phyloP scores from a whole-genome alignment of 202 grass and related monocot species.

The Alloteropsis angusta region DNA sequence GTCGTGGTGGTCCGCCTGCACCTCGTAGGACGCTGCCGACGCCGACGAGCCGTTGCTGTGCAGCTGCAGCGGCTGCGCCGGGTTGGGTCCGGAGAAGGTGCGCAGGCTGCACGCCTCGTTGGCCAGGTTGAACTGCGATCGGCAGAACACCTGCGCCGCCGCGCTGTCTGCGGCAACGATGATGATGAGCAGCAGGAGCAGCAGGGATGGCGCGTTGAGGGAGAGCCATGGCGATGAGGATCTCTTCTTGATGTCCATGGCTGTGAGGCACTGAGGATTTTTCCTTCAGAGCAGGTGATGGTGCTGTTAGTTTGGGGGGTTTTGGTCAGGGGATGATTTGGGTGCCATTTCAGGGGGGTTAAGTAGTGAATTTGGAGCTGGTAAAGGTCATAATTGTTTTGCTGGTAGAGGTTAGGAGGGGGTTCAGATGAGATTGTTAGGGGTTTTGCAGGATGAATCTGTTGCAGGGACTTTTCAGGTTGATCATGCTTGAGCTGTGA shows the following conservation, averaged over 20 bases:
- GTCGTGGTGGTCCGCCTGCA: constrained; percentile 6
- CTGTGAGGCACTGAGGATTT: no score
- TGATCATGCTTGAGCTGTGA: constrained; percentile 45
- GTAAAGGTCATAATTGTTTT: constrained; percentile 5
- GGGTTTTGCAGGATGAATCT: neutral
- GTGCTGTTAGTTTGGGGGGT: neutral
- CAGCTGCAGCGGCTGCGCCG: constrained; percentile 23
- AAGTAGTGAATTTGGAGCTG: constrained; percentile 23
- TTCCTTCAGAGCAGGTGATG: neutral
- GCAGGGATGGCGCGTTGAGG: neutral
- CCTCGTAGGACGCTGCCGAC: neutral
- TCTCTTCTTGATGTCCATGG: constrained; percentile 22
- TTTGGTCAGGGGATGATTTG: neutral
- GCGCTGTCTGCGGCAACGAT: neutral
- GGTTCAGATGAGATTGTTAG: neutral
- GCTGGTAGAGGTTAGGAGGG: constrained; percentile 41
- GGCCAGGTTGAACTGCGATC: constrained; percentile 55
- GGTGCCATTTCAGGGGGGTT: neutral
- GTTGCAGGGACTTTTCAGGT: constrained; percentile 20
- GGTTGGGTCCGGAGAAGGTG: constrained; percentile 16
- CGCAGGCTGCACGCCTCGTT: constrained; percentile 44
- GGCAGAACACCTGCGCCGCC: constrained; percentile 46
- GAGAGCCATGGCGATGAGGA: neutral
- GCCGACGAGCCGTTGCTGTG: constrained; percentile 22
- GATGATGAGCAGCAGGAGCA: neutral